phyloP scores from a whole-genome alignment of 2,329 filamentous ascomycete species.

The Verticillium klebahnii region DNA sequence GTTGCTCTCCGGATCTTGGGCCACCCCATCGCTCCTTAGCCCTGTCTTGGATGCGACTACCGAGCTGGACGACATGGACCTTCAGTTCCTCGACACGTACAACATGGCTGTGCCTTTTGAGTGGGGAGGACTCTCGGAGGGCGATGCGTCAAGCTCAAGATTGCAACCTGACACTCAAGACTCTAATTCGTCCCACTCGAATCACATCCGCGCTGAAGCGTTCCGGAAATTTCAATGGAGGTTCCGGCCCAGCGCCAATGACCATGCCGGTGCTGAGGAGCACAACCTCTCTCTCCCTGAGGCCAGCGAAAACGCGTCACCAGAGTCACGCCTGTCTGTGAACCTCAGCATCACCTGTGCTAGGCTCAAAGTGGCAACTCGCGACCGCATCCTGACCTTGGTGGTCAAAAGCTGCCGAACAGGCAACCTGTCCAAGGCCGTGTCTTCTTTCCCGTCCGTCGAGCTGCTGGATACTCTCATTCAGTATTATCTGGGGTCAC shows the following conservation, averaged over 20 bases:
- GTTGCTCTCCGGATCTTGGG: conserved; percentile 6
- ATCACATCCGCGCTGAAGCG: conserved; percentile 11
- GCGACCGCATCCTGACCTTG: conserved; percentile 23
- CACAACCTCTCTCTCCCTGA: conserved; percentile 24
- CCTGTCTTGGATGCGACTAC: conserved; percentile 16
- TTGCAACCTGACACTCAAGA: conserved; percentile 10
- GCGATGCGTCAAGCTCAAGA: neutral
- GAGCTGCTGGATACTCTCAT: conserved; percentile 32
- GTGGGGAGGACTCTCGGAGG: conserved; percentile 9
- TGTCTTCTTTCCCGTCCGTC: conserved; percentile 32
- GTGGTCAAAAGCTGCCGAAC: conserved; percentile 21
- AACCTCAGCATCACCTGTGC: conserved; percentile 16
- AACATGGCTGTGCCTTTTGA: conserved; percentile 25
- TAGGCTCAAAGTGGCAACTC: conserved; percentile 13
- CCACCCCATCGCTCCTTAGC: conserved; percentile 7
- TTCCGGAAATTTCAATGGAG: conserved; percentile 22
- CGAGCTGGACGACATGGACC: conserved; percentile 24
- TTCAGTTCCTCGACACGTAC: conserved; percentile 25
- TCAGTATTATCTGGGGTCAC: conserved; percentile 27
- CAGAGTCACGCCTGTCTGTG: conserved; percentile 17
- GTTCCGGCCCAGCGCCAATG: conserved; percentile 23
- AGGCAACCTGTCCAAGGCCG: conserved; percentile 18
- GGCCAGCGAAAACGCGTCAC: conserved; percentile 13
- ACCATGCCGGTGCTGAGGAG: conserved; percentile 24
- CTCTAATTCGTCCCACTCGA: neutral